A percentile compares a stretch with the other conserved stretches of the same genome.
These are phyloP conservation scores for Breviolum minutum DNA, from an alignment of 73 alveolate genomes.

Conservation along the genomic window DNA sequence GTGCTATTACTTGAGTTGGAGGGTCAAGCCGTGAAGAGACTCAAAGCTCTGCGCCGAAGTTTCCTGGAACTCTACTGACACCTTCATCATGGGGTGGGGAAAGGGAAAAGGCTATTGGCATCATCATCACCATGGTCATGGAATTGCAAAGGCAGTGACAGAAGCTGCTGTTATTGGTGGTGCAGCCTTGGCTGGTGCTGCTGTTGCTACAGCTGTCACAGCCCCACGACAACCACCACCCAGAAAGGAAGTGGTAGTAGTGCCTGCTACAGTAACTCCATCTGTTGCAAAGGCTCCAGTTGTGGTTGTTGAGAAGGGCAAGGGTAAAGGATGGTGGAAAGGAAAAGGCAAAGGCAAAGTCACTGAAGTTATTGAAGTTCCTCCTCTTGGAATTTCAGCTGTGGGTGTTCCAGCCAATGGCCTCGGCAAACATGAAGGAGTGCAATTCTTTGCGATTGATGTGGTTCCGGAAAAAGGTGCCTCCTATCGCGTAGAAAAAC, in stretches of 20 bases:
- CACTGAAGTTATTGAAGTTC: slow-evolving; percentile 13
- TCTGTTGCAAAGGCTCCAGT: background rate
- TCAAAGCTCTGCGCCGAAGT: too few relatives aligned
- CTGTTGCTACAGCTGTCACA: slow-evolving; percentile 52
- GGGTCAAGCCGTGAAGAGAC: too few relatives aligned
- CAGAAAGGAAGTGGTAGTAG: slow-evolving; percentile 16
- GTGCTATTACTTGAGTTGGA: too few relatives aligned
- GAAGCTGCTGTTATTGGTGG: slow-evolving; percentile 59
- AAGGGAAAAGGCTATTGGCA: slow-evolving; percentile 3
- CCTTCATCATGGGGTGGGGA: too few relatives aligned
- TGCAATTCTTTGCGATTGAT: slow-evolving; percentile 32
- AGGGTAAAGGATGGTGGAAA: slow-evolving; percentile 25
- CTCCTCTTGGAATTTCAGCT: slow-evolving; percentile 44
- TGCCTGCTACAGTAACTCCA: slow-evolving; percentile 23
- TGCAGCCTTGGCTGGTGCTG: slow-evolving; percentile 76
- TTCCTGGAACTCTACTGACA: too few relatives aligned
- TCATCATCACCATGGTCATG: slow-evolving; percentile 28
- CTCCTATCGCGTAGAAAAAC: slow-evolving; percentile 19
- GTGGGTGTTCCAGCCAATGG: slow-evolving; percentile 41
- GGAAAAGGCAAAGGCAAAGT: background rate
- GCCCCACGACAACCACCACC: slow-evolving; percentile 32
- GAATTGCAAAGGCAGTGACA: slow-evolving; percentile 46
- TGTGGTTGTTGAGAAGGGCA: slow-evolving; percentile 46
- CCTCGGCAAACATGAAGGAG: background rate
- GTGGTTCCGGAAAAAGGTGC: slow-evolving; percentile 68